These are phyloP conservation scores for Protomyces macrosporus DNA, from an alignment of 1,139 yeast genomes.

Conservation along the genomic window DNA sequence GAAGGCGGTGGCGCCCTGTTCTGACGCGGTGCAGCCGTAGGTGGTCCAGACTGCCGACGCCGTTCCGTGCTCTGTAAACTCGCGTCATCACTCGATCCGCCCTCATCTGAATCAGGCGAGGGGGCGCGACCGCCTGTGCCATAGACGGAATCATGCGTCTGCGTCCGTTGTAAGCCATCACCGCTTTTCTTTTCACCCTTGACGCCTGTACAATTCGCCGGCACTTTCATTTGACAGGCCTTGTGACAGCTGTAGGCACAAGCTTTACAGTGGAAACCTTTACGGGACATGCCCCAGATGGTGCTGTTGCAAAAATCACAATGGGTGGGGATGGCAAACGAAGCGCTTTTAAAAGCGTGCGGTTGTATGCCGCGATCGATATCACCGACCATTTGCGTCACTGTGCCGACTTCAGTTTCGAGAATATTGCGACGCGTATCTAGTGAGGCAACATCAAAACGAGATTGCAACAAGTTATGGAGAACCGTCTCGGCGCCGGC, in stretches of 20 bases:
- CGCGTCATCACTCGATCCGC: neutral
- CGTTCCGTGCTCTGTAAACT: slow-evolving; percentile 25
- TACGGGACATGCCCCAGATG: slow-evolving; percentile 35
- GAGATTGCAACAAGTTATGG: slow-evolving; percentile 50
- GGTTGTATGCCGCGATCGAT: slow-evolving; percentile 35
- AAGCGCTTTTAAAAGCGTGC: slow-evolving; percentile 34
- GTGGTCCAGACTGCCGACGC: slow-evolving; percentile 1
- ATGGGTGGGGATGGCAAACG: slow-evolving; percentile 34
- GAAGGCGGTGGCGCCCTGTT: slow-evolving; percentile 17
- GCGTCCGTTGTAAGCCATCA: slow-evolving; percentile 17
- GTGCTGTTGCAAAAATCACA: slow-evolving; percentile 33
- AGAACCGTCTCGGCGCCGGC: slow-evolving; percentile 47
- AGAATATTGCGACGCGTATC: slow-evolving; percentile 68
- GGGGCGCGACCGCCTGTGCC: slow-evolving; percentile 3
- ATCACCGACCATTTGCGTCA: slow-evolving; percentile 79
- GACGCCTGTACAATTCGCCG: slow-evolving; percentile 32
- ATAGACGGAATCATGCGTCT: slow-evolving; percentile 11
- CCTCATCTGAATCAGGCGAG: neutral
- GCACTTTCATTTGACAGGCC: slow-evolving; percentile 35
- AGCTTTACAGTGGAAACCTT: slow-evolving; percentile 33
- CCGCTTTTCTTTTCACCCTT: slow-evolving; percentile 26
- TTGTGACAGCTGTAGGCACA: slow-evolving; percentile 35
- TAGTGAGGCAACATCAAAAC: slow-evolving; percentile 62
- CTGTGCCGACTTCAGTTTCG: slow-evolving; percentile 85
- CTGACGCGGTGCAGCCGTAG: slow-evolving; percentile 8